These are phyloP conservation scores for Zizania palustris DNA, from an alignment of 202 grass and related monocot genomes.

Conservation along the genomic window DNA sequence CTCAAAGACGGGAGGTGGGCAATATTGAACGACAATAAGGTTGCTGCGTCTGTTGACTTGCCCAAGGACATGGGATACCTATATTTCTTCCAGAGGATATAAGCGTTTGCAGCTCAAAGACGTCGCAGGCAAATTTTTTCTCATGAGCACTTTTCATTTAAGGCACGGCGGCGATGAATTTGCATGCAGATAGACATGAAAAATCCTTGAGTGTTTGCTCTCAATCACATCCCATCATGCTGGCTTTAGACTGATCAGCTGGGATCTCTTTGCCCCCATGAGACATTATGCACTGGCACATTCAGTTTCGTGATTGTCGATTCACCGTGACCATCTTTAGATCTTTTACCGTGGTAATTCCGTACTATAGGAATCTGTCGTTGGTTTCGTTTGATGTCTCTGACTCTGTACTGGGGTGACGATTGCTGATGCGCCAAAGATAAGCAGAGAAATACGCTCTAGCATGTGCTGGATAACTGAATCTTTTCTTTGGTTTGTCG, in stretches of 20 bases:
- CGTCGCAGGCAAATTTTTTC: no score
- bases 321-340: background rate
- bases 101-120: background rate
- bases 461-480: conserved; percentile 7
- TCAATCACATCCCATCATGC: background rate
- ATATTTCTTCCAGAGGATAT: conserved; percentile 85
- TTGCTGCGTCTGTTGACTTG: conserved; percentile 78
- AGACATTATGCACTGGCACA: background rate
- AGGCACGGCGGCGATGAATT: conserved; percentile 1
- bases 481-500: background rate
- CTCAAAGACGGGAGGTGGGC: conserved; percentile 85
- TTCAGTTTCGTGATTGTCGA: background rate
- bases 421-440: no score
- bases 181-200: background rate
- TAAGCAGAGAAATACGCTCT: no score
- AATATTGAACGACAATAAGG: conserved; percentile 91
- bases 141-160: background rate
- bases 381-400: no score
- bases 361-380: no score
- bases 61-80: conserved; percentile 99
- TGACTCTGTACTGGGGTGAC: no score
- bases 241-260: conserved; percentile 2
- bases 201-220: background rate
- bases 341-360: no score
- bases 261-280: background rate